Evolutionary conservation across 345 rosid genomes (phyloP).

Genomic region (Microcos paniculata): DNA sequence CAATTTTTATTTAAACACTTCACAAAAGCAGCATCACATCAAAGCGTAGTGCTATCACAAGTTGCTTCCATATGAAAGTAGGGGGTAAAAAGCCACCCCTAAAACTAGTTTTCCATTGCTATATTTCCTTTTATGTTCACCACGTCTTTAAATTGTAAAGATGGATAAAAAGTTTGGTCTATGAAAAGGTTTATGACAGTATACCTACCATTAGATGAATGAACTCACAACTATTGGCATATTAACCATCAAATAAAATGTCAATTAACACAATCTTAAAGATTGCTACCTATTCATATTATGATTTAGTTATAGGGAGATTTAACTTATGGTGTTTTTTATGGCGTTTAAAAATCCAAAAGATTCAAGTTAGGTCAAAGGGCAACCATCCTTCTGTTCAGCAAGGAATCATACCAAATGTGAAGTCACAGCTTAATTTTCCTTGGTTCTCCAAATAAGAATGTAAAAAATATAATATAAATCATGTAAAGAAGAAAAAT

Average conservation of each 20-base stretch:
- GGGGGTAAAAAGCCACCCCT: not conserved
- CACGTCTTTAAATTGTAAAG: too few relatives aligned
- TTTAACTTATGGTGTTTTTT: not conserved
- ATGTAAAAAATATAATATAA: not conserved
- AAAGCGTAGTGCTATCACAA: not conserved
- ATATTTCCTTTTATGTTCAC: not conserved
- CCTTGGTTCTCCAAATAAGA: not conserved
- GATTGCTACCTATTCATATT: not conserved
- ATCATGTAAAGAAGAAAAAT: not conserved
- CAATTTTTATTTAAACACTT: not conserved
- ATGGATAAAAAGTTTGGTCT: not conserved
- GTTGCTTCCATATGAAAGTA: not conserved
- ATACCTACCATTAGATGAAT: not conserved
- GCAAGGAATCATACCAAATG: not conserved
- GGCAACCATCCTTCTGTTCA: not conserved
- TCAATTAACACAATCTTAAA: not conserved
- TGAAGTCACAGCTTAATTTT: not conserved
- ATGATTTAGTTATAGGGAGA: not conserved
- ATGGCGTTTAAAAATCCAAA: not conserved
- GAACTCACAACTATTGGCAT: not conserved
- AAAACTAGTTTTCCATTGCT: not conserved
- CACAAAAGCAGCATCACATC: not conserved
- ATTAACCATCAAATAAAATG: not conserved
- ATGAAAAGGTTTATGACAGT: not conserved
- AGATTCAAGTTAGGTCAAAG: not conserved